These are phyloP conservation scores for Beverwykella pulmonaria DNA, from an alignment of 495 filamentous ascomycete species.

Conservation along the genomic window DNA sequence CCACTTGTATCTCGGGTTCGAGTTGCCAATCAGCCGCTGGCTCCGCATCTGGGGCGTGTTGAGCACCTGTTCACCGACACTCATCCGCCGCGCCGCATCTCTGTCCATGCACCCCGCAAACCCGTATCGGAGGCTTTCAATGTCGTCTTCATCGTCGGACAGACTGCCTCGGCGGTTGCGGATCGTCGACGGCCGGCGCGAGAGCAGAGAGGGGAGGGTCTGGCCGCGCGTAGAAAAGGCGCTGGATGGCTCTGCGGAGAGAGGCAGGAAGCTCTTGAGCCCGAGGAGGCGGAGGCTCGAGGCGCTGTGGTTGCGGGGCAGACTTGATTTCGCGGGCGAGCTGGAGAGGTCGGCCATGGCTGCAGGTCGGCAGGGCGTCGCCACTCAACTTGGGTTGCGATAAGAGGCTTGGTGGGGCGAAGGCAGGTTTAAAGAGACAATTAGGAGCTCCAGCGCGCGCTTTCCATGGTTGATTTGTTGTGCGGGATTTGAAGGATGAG, in stretches of 20 bases:
- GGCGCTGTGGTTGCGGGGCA: not conserved
- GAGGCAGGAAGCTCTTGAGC: slow-evolving; percentile 45
- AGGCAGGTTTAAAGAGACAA: not conserved
- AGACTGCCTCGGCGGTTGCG: slow-evolving; percentile 23
- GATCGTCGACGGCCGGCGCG: slow-evolving; percentile 25
- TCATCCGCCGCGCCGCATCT: slow-evolving; percentile 41
- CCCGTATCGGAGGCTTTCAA: slow-evolving; percentile 18
- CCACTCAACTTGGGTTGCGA: not conserved
- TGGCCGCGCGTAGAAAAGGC: slow-evolving; percentile 44
- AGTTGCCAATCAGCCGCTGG: slow-evolving; percentile 76
- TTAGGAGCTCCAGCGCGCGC: not conserved
- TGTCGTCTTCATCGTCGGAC: slow-evolving; percentile 28
- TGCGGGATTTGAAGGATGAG: not conserved
- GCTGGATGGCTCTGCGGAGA: slow-evolving; percentile 30
- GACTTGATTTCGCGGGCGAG: slow-evolving; percentile 6
- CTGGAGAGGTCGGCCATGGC: slow-evolving; percentile 9
- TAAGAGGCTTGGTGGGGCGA: not conserved
- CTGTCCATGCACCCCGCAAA: slow-evolving; percentile 22
- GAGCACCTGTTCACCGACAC: slow-evolving; percentile 52
- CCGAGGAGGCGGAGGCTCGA: slow-evolving; percentile 37
- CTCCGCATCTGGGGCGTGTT: slow-evolving; percentile 72
- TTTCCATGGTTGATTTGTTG: not conserved
- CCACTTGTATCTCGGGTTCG: slow-evolving; percentile 73
- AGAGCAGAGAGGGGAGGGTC: slow-evolving; percentile 38
- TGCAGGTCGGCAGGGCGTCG: not conserved